Evolutionary conservation across 306 rosid species (phyloP).

Genomic region (Trifolium subterraneum): DNA sequence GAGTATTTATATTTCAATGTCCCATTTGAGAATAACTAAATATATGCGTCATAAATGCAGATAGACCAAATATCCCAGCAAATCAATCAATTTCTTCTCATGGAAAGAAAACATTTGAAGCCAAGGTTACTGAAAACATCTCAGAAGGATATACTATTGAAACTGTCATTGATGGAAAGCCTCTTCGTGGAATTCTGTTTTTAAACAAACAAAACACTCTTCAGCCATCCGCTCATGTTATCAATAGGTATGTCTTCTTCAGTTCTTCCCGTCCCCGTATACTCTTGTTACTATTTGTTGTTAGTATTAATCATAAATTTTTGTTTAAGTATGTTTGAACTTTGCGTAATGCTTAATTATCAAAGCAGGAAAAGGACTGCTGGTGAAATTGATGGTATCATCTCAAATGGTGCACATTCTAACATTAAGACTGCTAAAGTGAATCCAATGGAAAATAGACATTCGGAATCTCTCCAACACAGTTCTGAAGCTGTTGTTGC

Average conservation of each 20-base stretch:
- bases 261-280: neutral
- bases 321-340: conserved; percentile 24
- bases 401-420: conserved; percentile 60
- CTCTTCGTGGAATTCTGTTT: conserved; percentile 81
- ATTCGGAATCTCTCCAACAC: conserved; percentile 45
- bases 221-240: conserved; percentile 47
- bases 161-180: conserved; percentile 93
- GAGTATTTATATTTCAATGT: conserved; percentile 25
- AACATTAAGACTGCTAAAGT: conserved; percentile 55
- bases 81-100: conserved; percentile 52
- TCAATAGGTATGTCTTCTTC: conserved; percentile 58
- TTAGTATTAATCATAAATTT: neutral
- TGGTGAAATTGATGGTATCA: conserved; percentile 52
- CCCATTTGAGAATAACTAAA: conserved; percentile 43
- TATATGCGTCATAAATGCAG: conserved; percentile 53
- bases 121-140: conserved; percentile 71
- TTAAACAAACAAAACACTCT: conserved; percentile 56
- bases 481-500: conserved; percentile 50
- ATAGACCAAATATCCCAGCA: conserved; percentile 52
- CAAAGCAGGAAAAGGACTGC: conserved; percentile 75
- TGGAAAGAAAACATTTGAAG: conserved; percentile 77
- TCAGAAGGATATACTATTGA: conserved; percentile 71
- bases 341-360: conserved; percentile 31
- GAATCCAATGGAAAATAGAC: conserved; percentile 51
- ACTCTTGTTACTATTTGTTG: neutral